Conservation (phyloP, 2,329 filamentous ascomycete species). For the Alternaria gaisen region DNA sequence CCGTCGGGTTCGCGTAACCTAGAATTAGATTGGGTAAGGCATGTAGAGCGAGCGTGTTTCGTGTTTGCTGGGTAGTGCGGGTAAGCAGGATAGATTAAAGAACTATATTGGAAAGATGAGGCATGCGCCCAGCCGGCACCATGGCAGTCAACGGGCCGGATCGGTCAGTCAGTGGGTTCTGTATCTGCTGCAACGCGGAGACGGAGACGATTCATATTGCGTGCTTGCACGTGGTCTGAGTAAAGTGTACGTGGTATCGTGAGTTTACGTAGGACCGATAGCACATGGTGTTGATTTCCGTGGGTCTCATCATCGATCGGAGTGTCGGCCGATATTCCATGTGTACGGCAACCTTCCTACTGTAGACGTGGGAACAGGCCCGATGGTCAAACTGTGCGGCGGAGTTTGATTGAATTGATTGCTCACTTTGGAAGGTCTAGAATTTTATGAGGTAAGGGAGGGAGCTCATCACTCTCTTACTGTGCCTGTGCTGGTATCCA, state of each 20-base stretch:
- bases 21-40: not conserved
- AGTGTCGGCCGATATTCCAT: not conserved
- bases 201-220: not conserved
- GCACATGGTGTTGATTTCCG: not conserved
- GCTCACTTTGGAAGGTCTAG: conserved; percentile 1
- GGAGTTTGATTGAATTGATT: not conserved
- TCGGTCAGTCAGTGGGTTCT: not conserved
- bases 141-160: not conserved
- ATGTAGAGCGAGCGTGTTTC: not conserved
- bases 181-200: not conserved
- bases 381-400: not conserved
- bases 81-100: conserved; percentile 4
- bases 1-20: not conserved
- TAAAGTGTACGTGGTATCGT: not conserved
- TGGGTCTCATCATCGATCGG: not conserved
- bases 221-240: not conserved
- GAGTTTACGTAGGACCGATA: not conserved
- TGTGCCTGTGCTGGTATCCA: not conserved
- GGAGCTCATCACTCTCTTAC: not conserved
- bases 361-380: not conserved
- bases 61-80: not conserved
- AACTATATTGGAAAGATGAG: not conserved
- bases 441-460: not conserved
- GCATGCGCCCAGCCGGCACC: not conserved
- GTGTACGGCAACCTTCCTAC: not conserved